A percentile compares a stretch with the other conserved stretches of the same genome.
Evolutionary conservation across 1,139 yeast genomes (phyloP).

Genomic region (Geotrichum aggregatum): DNA sequence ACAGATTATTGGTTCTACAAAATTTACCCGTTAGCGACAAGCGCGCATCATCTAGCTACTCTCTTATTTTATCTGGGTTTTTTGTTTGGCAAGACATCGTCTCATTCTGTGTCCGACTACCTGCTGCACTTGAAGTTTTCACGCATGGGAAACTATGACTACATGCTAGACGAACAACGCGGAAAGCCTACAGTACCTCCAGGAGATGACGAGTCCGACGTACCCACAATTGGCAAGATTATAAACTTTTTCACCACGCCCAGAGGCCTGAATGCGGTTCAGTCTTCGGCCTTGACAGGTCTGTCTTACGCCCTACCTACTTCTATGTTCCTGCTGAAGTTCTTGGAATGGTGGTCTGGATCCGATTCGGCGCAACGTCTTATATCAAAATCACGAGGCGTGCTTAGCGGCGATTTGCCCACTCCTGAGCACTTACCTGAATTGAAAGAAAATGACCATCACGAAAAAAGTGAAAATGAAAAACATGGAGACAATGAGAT

Average conservation of each 20-base stretch:
- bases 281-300: constrained; percentile 40
- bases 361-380: constrained; percentile 68
- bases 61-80: constrained; percentile 62
- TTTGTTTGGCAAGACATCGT: constrained; percentile 56
- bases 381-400: constrained; percentile 50
- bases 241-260: constrained; percentile 26
- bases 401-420: constrained; percentile 48
- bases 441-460: background rate
- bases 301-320: constrained; percentile 60
- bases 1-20: constrained; percentile 50
- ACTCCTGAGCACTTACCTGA: constrained; percentile 26
- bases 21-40: constrained; percentile 57
- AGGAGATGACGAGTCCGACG: constrained; percentile 15
- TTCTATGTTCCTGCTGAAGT: constrained; percentile 77
- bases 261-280: constrained; percentile 27
- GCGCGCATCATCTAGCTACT: constrained; percentile 48
- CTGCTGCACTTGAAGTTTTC: constrained; percentile 65
- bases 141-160: constrained; percentile 62
- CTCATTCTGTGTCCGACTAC: constrained; percentile 60
- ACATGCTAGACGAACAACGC: constrained; percentile 42
- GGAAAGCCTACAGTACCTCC: background rate
- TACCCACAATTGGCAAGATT: constrained; percentile 21
- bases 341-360: constrained; percentile 93
- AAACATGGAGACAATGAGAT: constrained; percentile 19
- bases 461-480: constrained; percentile 15